phyloP scores from a whole-genome alignment of 106 monocot species.

The Cymbidium sinense region DNA sequence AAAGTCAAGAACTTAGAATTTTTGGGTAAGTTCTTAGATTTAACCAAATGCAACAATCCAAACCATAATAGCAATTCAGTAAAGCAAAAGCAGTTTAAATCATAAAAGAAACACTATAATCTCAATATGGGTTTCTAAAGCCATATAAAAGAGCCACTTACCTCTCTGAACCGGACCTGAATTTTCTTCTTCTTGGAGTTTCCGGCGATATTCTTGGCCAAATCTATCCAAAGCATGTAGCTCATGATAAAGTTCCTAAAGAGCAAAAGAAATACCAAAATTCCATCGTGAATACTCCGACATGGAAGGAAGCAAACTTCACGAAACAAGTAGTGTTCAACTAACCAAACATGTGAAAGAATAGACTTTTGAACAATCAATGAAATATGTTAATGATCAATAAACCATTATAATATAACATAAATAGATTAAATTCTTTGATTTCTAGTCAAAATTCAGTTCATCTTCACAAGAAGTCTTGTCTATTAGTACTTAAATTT shows the following conservation, averaged over 20 bases:
- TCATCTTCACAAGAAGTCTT: too few relatives aligned
- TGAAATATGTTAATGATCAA: background rate
- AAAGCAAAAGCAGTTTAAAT: background rate
- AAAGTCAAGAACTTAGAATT: background rate
- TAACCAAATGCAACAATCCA: background rate
- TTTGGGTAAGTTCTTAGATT: background rate
- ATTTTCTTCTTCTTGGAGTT: conserved; percentile 47
- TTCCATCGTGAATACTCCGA: background rate
- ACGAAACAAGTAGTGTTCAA: background rate
- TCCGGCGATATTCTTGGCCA: conserved; percentile 53
- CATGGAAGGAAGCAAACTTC: background rate
- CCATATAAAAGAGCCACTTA: conserved; percentile 7
- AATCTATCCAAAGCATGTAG: conserved; percentile 67
- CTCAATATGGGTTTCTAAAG: background rate
- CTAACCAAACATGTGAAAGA: background rate
- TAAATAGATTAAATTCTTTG: conserved; percentile 3
- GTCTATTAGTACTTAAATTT: too few relatives aligned
- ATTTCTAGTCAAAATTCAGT: background rate
- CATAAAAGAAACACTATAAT: background rate
- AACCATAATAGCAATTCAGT: background rate
- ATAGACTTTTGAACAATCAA: background rate
- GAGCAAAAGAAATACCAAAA: background rate
- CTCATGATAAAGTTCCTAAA: conserved; percentile 60
- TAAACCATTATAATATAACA: background rate
- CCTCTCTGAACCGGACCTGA: conserved; percentile 41